Evolutionary conservation across 192 early-diverging fungal species (phyloP), one percentile per base, ranked within the genome.

Genomic region (Backusella tarrabulga): DNA sequence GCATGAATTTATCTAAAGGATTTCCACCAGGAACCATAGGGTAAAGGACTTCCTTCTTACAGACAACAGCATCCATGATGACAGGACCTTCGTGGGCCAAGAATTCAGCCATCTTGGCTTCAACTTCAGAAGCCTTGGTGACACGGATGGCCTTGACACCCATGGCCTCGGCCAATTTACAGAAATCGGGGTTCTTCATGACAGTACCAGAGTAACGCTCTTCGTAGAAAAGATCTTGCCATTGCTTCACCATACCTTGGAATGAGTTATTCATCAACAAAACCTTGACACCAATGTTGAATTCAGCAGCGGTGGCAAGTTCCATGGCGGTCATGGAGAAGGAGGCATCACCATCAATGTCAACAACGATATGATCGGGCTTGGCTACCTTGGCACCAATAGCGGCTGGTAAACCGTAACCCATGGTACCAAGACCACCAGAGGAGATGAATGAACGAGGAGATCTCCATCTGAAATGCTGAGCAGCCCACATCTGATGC

Each of bases 311-410:
- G 0, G 98, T 99, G 82, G 95, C 95, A 84, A 99, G 83, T 82
- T 99, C 98, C 95, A 98, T 98, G 17, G 91, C 97, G 0, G 98
- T 98, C 98, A 99, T 99, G 34, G 91, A 96, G 89, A 99, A 97
- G 34, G 94, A 96, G 46, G 96, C 97, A 87, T 99, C 98, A 54
- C 98, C 98, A 85, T 99, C 98, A 87, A 99, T 95, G 83, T 98
- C 97, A 81, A 99, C 90, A 34, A 99, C 98, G 83, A 96, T 94
- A 81, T 96, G 93, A 69, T 98, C 94, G 21, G 96, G 97, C 26
- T 85, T 87, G 36, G 91, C 98, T 38, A 98, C 95, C 89, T 99
- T 98, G 80, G 97, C 98, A 71, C 98, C 98, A 84, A 99, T 98
- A 26, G 97, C 96, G 0, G 97, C 82, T 11, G 98, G 98, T 15